Percentiles rank a stretch among this genome's conserved stretches.
Evolutionary conservation across 805 yeast species (phyloP).

Genomic region (Millerago galiae): DNA sequence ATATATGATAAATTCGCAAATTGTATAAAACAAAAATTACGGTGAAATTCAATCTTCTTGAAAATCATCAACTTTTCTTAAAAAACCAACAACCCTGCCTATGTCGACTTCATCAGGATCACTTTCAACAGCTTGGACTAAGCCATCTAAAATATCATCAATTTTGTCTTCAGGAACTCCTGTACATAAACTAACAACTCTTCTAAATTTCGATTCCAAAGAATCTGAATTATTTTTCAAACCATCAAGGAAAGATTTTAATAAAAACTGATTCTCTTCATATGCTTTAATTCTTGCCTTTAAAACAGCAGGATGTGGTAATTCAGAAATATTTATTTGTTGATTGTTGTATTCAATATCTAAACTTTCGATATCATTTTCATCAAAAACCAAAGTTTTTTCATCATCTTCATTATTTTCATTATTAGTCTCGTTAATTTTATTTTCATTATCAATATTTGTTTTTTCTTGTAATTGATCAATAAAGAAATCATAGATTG

Average conservation of each 20-base stretch:
- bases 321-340: constrained; percentile 20
- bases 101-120: constrained; percentile 66
- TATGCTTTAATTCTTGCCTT: constrained; percentile 81
- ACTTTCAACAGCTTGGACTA: constrained; percentile 86
- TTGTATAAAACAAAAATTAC: too few species aligned
- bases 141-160: constrained; percentile 73
- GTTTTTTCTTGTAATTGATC: constrained; percentile 22
- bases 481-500: constrained; percentile 51
- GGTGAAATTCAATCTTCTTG: constrained; percentile 1
- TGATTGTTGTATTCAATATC: constrained; percentile 9
- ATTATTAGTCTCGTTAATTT: not conserved
- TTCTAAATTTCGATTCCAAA: constrained; percentile 71
- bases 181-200: constrained; percentile 85
- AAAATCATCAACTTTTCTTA: constrained; percentile 39
- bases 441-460: not conserved
- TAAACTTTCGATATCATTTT: constrained; percentile 5
- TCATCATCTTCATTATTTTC: constrained; percentile 1
- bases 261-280: constrained; percentile 53
- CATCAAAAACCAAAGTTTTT: constrained; percentile 3
- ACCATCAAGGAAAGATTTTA: constrained; percentile 45
- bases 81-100: constrained; percentile 47
- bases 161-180: constrained; percentile 79
- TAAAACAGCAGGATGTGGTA: constrained; percentile 39
- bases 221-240: constrained; percentile 49
- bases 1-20: not conserved